Evolutionary conservation across 164 flowering plant genomes (phyloP), one percentile per base, ranked within the genome.

Genomic region (Liriodendron chinense): DNA sequence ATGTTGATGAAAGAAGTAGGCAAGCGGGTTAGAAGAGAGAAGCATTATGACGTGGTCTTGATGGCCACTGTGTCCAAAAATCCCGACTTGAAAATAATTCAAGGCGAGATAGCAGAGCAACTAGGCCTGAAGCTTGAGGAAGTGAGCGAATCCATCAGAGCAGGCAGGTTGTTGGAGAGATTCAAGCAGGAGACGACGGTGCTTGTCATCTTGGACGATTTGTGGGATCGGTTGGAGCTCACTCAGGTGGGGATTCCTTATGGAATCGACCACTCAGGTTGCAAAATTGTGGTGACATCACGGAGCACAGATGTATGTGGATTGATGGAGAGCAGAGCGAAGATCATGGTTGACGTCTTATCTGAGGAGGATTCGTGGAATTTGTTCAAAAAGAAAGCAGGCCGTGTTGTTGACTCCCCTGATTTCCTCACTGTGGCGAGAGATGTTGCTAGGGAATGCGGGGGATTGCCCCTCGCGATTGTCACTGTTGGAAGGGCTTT

Each of bases 131-230:
- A 67, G 47, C 47, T 34, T 2, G 65, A 63, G 61, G 61, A 56
- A 22, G 43, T 48, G 26, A 73, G 76, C 22, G 59, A 7, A 47
- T 4, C 24, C 0, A 10, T 22, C 5, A 65, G 69, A 24, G 73
- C 73, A 43, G 26, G 59, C 9, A 25, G 67, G 66, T 48, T 69
- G 49, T 47, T 14, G n/a, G 2, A 24, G 13, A 70, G 49, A 48
- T 20, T 71, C 64, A 64, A 76, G 72, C 20, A 64, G 25, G 59
- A 63, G 49, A 65, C 14, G 8, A 76, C n/a, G 25, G 48, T 64
- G 34, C 56, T 76, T 2, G n/a, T 76, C 9, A 76, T 76, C 74
- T 71, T 76, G 13, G 78, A 76, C 48, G 70, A 71, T 65, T 7
- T 76, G 26, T 76, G 78, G 78, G 64, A n/a, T 12, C 20, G 70